Base-by-base conservation (phyloP, 768 basidiomycete species). In the Phanerochaete sordida region DNA sequence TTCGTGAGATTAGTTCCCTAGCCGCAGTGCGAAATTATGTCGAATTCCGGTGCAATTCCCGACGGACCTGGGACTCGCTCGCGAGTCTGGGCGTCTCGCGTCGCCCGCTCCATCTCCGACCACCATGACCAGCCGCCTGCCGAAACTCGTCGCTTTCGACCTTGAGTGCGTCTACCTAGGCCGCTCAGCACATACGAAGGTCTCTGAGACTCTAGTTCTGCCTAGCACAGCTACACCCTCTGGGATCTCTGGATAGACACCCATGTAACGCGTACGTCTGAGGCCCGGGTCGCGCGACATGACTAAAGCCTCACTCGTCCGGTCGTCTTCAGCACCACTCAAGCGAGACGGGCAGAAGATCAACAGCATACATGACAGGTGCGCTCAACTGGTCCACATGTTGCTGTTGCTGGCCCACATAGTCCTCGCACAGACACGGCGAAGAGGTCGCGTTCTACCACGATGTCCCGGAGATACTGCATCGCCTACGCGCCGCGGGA, bases 181-280 rank as follows among this genome's bases (percentile, higher is more conserved):
- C 15, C 8, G 11, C 7, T n/a, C 19, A 28, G 13, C 5, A 28
- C 6, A 23, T 24, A 24, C 6, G 5, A 48, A 26, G 12, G 50
- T 26, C 48, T 15, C 69, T 69, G 31, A 24, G n/a, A 56, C 26
- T 31, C 26, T 27, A 39, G 27, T 50, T 12, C 26, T 15, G 30
- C 65, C n/a, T 53, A 66, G 60, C 7, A 35, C 62, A 92, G 91
- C 68, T 93, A 90, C 70, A 94, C 93, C 0, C 76, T 94, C 6
- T 94, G 91, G 92, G 83, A 87, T 59, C 76, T 93, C 16, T 93
- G 91, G 92, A 87, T 94, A 55, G 93, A 95, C 70, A 85, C 85
- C 19, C 88, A 93, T 69, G 79, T 90, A 54, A 74, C 79, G 46
- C 82, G 85, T 80, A 61, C n/a, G 69, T 59, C 9, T 28, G 11